Conservation (phyloP, 805 yeast species). For the Cyberlindnera samutprakarnensis region DNA sequence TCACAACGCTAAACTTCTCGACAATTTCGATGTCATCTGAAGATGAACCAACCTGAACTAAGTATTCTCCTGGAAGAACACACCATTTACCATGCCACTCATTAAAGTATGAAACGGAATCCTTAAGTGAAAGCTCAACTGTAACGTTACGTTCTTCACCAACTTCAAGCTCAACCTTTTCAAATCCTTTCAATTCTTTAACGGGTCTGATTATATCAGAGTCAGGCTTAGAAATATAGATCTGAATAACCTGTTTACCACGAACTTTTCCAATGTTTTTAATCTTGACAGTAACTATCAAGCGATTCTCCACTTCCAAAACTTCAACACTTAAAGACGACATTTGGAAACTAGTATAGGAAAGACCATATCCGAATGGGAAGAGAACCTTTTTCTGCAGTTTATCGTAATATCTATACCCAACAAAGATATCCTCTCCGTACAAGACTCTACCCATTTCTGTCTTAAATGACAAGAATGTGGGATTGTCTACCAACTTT, state of each 20-base stretch:
- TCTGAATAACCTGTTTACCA: slow-evolving; percentile 50
- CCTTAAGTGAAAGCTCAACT: slow-evolving; percentile 33
- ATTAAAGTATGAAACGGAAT: slow-evolving; percentile 47
- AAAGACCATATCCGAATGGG: slow-evolving; percentile 59
- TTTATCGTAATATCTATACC: slow-evolving; percentile 50
- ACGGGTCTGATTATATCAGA: slow-evolving; percentile 43
- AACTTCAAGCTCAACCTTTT: slow-evolving; percentile 37
- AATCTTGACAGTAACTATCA: slow-evolving; percentile 25
- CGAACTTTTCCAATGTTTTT: slow-evolving; percentile 37
- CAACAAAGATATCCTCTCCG: slow-evolving; percentile 62
- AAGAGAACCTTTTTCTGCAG: slow-evolving; percentile 37
- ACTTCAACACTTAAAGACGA: slow-evolving; percentile 27
- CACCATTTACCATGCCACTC: slow-evolving; percentile 42
- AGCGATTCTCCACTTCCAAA: slow-evolving; percentile 18
- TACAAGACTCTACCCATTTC: slow-evolving; percentile 47
- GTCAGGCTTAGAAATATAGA: slow-evolving; percentile 35
- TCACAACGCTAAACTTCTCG: too few species aligned
- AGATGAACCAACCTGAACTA: slow-evolving; percentile 38
- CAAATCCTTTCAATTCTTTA: slow-evolving; percentile 53
- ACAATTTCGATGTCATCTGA: too few species aligned
- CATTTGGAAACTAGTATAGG: slow-evolving; percentile 45
- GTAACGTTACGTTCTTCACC: slow-evolving; percentile 33
- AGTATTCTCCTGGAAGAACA: slow-evolving; percentile 41
- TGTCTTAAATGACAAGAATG: slow-evolving; percentile 43
- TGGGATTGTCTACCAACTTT: slow-evolving; percentile 45